Percentiles rank a stretch among this genome's conserved stretches.
phyloP scores from a whole-genome alignment of 352 stramenopile genomes.

The Pythium sukuiense region DNA sequence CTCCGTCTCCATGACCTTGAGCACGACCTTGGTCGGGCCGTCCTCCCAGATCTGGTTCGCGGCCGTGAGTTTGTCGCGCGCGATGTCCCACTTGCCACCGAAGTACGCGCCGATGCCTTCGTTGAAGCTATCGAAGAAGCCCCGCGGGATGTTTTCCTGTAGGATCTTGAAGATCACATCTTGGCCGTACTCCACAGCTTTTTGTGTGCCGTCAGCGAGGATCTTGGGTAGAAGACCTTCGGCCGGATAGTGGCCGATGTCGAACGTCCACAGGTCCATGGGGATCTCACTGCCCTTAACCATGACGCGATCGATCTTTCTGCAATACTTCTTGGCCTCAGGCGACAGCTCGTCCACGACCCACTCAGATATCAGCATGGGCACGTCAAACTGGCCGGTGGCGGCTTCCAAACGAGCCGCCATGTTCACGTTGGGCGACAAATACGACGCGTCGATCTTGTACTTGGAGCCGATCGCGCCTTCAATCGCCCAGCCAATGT shows the following conservation, averaged over 20 bases:
- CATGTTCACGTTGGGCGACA: conserved; percentile 98
- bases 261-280: conserved; percentile 94
- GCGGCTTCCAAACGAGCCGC: conserved; percentile 94
- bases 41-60: conserved; percentile 92
- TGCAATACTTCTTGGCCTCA: conserved; percentile 81
- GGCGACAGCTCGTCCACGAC: conserved; percentile 93
- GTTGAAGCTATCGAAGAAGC: conserved; percentile 92
- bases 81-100: conserved; percentile 89
- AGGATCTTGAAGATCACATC: conserved; percentile 74
- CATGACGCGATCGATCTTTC: conserved; percentile 95
- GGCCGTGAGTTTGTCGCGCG: conserved; percentile 74
- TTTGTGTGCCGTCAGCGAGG: conserved; percentile 62
- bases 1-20: conserved; percentile 89
- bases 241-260: conserved; percentile 83
- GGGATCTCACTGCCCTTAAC: conserved; percentile 96
- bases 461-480: conserved; percentile 96
- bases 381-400: conserved; percentile 95
- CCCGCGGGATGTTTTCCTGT: conserved; percentile 73
- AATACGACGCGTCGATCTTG: conserved; percentile 98
- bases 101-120: conserved; percentile 93
- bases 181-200: conserved; percentile 77
- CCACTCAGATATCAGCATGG: conserved; percentile 94
- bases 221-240: conserved; percentile 57
- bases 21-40: conserved; percentile 89
- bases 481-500: conserved; percentile 98